These are phyloP conservation scores for Keithomyces neogunnii DNA, from an alignment of 2,329 filamentous ascomycete genomes.

Conservation along the genomic window DNA sequence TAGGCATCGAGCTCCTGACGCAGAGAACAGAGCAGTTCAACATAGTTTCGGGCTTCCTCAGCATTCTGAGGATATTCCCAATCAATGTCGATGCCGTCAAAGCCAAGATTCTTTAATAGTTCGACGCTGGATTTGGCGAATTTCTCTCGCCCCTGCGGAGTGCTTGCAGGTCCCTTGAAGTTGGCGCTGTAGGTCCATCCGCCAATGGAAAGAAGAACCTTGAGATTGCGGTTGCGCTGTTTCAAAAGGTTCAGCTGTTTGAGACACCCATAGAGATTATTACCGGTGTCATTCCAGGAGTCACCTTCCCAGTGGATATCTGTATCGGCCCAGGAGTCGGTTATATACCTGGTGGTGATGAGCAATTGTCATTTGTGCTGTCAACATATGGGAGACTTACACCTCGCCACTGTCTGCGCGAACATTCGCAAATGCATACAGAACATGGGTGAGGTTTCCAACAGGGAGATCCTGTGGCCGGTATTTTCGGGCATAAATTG, in stretches of 20 bases:
- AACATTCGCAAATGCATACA: slow-evolving; percentile 89
- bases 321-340: slow-evolving; percentile 56
- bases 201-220: slow-evolving; percentile 77
- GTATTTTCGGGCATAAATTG: slow-evolving; percentile 79
- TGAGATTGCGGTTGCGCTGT: slow-evolving; percentile 70
- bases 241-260: slow-evolving; percentile 87
- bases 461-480: slow-evolving; percentile 76
- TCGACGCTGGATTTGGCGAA: slow-evolving; percentile 71
- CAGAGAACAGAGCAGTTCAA: slow-evolving; percentile 48
- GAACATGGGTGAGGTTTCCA: slow-evolving; percentile 76
- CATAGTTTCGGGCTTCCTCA: slow-evolving; percentile 47
- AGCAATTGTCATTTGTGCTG: neutral
- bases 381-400: slow-evolving; percentile 25
- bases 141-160: slow-evolving; percentile 53
- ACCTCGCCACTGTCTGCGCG: slow-evolving; percentile 73
- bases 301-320: slow-evolving; percentile 69
- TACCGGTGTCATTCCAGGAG: slow-evolving; percentile 62
- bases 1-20: slow-evolving; percentile 52
- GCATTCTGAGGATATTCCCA: slow-evolving; percentile 57
- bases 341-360: slow-evolving; percentile 33
- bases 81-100: slow-evolving; percentile 63
- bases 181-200: slow-evolving; percentile 90
- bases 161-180: slow-evolving; percentile 68
- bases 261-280: slow-evolving; percentile 78
- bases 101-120: slow-evolving; percentile 71